These are phyloP conservation scores for Colletotrichum tabaci DNA, from an alignment of 2,329 filamentous ascomycete species.

Conservation along the genomic window DNA sequence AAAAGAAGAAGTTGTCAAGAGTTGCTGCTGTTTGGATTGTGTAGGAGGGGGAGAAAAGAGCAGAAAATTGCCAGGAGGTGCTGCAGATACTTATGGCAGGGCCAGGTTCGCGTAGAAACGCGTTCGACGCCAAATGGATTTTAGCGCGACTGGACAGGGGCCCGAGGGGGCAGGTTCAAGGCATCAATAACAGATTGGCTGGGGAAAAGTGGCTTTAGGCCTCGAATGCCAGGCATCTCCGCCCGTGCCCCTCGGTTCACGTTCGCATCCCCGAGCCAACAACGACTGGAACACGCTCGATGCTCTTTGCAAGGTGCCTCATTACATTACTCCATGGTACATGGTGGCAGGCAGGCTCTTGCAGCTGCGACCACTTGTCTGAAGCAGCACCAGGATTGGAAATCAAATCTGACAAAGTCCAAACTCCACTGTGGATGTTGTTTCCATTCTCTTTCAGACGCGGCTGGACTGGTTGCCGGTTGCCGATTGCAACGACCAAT, in stretches of 20 bases:
- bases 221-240: conserved; percentile 30
- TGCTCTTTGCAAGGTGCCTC: background rate
- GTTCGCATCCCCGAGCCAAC: conserved; percentile 42
- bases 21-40: conserved; percentile 23
- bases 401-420: conserved; percentile 28
- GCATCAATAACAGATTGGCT: conserved; percentile 43
- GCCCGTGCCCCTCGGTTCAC: conserved; percentile 39
- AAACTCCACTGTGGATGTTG: conserved; percentile 28
- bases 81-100: conserved; percentile 41
- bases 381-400: conserved; percentile 30
- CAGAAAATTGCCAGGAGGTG: conserved; percentile 28
- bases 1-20: conserved; percentile 18
- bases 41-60: conserved; percentile 25
- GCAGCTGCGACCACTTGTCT: conserved; percentile 32
- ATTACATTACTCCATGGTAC: background rate
- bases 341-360: conserved; percentile 6
- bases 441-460: conserved; percentile 20
- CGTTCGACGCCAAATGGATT: conserved; percentile 38
- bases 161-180: conserved; percentile 24
- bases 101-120: conserved; percentile 42
- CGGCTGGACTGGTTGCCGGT: background rate
- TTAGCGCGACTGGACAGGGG: conserved; percentile 40
- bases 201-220: background rate
- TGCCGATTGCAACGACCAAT: conserved; percentile 30
- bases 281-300: conserved; percentile 13